Evolutionary conservation across 352 stramenopile species (phyloP).

Genomic region (Globisporangium spiculum): DNA sequence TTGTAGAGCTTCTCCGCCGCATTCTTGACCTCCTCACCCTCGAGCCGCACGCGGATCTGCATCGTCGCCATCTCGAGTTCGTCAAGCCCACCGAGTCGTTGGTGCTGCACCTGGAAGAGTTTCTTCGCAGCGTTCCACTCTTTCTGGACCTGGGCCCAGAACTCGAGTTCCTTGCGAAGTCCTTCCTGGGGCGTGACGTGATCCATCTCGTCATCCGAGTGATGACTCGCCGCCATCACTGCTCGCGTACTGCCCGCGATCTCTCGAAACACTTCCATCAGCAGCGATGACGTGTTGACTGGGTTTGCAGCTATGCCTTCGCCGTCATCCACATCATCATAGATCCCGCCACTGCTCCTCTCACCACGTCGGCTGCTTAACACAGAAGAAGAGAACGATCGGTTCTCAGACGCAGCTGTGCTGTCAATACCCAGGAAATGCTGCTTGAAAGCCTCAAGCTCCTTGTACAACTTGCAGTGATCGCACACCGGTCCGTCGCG

Average conservation of each 20-base stretch:
- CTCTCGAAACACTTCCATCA: slow-evolving; percentile 67
- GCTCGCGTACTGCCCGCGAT: slow-evolving; percentile 29
- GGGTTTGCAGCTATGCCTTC: neutral
- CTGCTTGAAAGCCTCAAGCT: slow-evolving; percentile 51
- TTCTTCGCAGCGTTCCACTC: slow-evolving; percentile 60
- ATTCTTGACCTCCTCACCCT: slow-evolving; percentile 36
- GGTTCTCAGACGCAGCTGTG: slow-evolving; percentile 5
- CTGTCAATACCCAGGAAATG: slow-evolving; percentile 57
- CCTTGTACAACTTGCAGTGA: slow-evolving; percentile 67
- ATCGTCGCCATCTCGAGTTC: slow-evolving; percentile 78
- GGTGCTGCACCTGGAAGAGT: slow-evolving; percentile 67
- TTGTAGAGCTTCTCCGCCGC: slow-evolving; percentile 57
- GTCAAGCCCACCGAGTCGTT: slow-evolving; percentile 66
- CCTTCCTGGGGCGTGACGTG: slow-evolving; percentile 12
- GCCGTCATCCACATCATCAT: slow-evolving; percentile 13
- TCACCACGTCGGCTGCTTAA: neutral
- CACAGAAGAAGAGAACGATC: neutral
- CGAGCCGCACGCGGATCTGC: slow-evolving; percentile 51
- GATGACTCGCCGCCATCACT: neutral
- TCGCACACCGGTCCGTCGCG: slow-evolving; percentile 54
- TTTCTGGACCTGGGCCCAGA: slow-evolving; percentile 44
- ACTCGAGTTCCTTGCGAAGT: slow-evolving; percentile 43
- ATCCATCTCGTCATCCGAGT: neutral
- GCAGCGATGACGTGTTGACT: slow-evolving; percentile 26
- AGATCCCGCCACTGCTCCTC: neutral